Base-by-base conservation (phyloP, 1,139 yeast species). In the Scheffersomyces segobiensis region DNA sequence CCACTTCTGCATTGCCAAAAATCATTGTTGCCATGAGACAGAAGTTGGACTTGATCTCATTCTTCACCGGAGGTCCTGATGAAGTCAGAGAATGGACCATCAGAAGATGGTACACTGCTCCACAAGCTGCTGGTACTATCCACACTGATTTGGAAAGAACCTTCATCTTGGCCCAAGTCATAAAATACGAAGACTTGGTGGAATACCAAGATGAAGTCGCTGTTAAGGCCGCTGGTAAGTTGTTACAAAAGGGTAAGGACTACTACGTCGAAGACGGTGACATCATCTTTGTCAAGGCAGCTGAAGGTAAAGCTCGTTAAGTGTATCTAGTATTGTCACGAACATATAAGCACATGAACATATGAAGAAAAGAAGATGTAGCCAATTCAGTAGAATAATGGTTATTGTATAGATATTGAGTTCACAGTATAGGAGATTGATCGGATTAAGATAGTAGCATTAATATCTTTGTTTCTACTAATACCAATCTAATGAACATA, bases 231-330 rank as follows among this genome's bases (percentile, higher is more conserved):
- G 93, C 93, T 61, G 99, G 99, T 79, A 95, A 95, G 79, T 86
- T 95, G 72, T 77, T 86, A 76, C 91, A 85, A 73, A 95, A 95
- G 87, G 99, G 99, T 84, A 96, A 95, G 79, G 98, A 93, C 66
- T 95, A 96, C 73, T 95, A 87, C 63, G 97, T 96, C 63, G 93
- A 88, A 75, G 84, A 80, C 67, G 84, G 98, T 75, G 98, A 93
- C 75, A 84, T 95, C 69, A 88, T 93, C 68, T 93, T 89, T 81
- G 91, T 93, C 83, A 90, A 96, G 83, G 93, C 98, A 62, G 98
- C 96, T 76, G 97, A 97, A 60, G 98, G 98, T 80, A 93, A 93
- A 84, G 84, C 83, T 60, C 81, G 84, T 73, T 80, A 80, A 76
- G 62, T 46, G 21, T 52, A 46, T 32, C 12, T 32, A 32, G 42